Base-by-base conservation (phyloP, 768 basidiomycete species). In the Mycena amicta region DNA sequence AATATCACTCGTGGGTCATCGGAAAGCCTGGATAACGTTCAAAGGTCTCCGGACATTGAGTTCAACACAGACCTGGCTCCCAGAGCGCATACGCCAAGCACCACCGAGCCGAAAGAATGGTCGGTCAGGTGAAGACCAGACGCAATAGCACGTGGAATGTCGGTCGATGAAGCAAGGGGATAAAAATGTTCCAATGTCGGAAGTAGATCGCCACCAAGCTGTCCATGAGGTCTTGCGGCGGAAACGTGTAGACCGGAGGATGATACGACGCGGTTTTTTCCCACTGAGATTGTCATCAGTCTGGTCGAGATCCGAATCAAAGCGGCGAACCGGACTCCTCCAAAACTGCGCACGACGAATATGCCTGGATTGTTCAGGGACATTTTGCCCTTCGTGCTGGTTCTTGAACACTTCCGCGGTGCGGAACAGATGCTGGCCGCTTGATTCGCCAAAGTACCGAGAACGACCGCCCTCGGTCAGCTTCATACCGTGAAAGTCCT, bases 201-300 rank as follows among this genome's bases (percentile, higher is more conserved):
- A 88, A 88, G 63, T 78, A 86, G 27, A 77, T 68, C 28, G 83
- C 73, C 50, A 87, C 70, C 23, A 88, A 71, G 1, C 43, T 31
- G 5, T 62, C 56, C 22, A 75, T 71, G 23, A 88, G 70, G 28
- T 78, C 77, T 11, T 66, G 47, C 2, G 71, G 67, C 0, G 77
- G 77, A 31, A 79, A 65, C 4, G 4, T 45, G 43, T 54, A 60
- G 3, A 33, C 43, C 13, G 55, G 59, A 30, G 18, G 6, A 25
- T 40, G 57, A 40, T 51, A 13, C 2, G 28, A 1, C 20, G 55
- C 52, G 3, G 2, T 4, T 30, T 29, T 40, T 22, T 63, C 62
- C 62, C 62, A 63, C 62, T 63, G 20, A n/a, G n/a, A n/a, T n/a
- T n/a, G n/a, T n/a, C n/a, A n/a, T n/a, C n/a, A n/a, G n/a, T n/a